Evolutionary conservation across 331 rosid genomes (phyloP).

Genomic region (Spiraea crenata): DNA sequence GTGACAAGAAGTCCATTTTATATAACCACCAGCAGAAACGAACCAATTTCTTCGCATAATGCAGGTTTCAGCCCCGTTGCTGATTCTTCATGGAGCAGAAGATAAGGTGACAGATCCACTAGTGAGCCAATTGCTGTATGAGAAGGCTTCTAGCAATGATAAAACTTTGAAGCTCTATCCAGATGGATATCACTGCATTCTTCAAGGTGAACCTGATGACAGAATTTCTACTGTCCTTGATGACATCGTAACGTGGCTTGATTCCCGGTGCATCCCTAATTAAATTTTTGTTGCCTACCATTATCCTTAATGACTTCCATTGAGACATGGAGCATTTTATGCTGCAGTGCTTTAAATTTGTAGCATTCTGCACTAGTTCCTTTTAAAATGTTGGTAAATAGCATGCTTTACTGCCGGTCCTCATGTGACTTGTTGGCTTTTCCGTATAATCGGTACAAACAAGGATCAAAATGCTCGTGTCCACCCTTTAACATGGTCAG

Average conservation of each 20-base stretch:
- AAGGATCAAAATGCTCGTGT: neutral
- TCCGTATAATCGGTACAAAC: too few species aligned
- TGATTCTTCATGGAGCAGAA: constrained; percentile 74
- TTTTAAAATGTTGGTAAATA: neutral
- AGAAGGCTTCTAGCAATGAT: constrained; percentile 58
- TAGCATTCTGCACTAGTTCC: neutral
- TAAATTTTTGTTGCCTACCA: neutral
- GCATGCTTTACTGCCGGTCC: neutral
- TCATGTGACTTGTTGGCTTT: too few species aligned
- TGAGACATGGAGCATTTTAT: too few species aligned
- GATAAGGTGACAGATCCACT: constrained; percentile 75
- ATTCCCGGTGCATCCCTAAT: constrained; percentile 29
- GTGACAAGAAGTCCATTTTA: too few species aligned
- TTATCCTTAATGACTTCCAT: too few species aligned
- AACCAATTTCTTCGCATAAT: constrained; percentile 9
- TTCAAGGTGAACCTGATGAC: constrained; percentile 73
- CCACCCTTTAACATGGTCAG: neutral
- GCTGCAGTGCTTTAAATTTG: too few species aligned
- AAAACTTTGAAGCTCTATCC: constrained; percentile 62
- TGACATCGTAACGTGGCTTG: constrained; percentile 62
- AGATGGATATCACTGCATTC: constrained; percentile 61
- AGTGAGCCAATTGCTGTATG: constrained; percentile 67
- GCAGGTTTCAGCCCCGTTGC: constrained; percentile 67
- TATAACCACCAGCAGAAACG: neutral
- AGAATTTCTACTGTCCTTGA: constrained; percentile 46